Percentiles rank a stretch among this genome's conserved stretches.
These are phyloP conservation scores for Aureobasidium sp. DNA, from an alignment of 2,329 filamentous ascomycete species.

Conservation along the genomic window DNA sequence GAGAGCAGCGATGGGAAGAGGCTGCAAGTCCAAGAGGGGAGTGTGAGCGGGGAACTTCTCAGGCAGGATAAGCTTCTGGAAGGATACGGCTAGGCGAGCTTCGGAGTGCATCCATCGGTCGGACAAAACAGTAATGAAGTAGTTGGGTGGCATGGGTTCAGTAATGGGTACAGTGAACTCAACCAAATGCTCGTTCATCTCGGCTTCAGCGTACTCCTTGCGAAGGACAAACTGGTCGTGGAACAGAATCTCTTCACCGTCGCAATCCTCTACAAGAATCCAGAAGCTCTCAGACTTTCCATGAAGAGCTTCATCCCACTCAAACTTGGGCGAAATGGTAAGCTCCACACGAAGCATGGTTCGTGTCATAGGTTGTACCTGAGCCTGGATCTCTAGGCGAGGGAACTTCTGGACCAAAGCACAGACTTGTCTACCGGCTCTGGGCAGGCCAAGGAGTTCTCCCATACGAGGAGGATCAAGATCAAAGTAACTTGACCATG, in stretches of 20 bases:
- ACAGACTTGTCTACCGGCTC: conserved; percentile 78
- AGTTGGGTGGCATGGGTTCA: conserved; percentile 97
- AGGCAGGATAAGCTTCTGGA: conserved; percentile 87
- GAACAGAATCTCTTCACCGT: conserved; percentile 91
- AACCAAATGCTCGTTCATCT: conserved; percentile 87
- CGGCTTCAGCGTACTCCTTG: conserved; percentile 75
- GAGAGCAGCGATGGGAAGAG: conserved; percentile 77
- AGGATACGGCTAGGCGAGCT: conserved; percentile 84
- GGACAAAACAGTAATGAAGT: conserved; percentile 91
- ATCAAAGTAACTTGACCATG: conserved; percentile 91
- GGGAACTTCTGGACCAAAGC: conserved; percentile 86
- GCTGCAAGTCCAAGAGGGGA: conserved; percentile 82
- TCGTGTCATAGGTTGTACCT: conserved; percentile 88
- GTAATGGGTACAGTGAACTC: conserved; percentile 96
- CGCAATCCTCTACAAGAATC: conserved; percentile 95
- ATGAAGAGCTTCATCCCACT: conserved; percentile 88
- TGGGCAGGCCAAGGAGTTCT: conserved; percentile 83
- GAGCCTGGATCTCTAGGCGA: conserved; percentile 82
- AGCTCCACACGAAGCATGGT: conserved; percentile 88
- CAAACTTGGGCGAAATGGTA: conserved; percentile 86
- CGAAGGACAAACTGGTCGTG: conserved; percentile 90
- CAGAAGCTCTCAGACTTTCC: conserved; percentile 88
- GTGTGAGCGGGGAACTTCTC: conserved; percentile 96
- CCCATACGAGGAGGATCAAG: conserved; percentile 95
- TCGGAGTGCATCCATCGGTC: conserved; percentile 99